These are phyloP conservation scores for Naganishia sp. DNA, from an alignment of 1,284 basidiomycete genomes.

Conservation along the genomic window DNA sequence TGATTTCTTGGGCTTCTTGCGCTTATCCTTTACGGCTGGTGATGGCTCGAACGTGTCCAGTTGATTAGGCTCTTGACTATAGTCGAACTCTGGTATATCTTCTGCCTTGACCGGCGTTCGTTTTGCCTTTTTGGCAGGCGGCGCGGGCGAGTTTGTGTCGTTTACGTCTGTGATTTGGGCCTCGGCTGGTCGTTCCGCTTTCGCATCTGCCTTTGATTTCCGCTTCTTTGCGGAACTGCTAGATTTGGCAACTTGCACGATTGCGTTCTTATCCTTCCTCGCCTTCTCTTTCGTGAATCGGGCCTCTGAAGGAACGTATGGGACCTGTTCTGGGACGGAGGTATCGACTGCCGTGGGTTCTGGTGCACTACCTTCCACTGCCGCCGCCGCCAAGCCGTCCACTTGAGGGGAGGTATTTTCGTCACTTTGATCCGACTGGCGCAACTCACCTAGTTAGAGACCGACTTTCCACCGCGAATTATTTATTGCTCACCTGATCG, in stretches of 20 bases:
- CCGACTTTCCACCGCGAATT: not conserved
- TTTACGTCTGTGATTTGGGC: slow-evolving; percentile 22
- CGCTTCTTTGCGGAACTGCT: slow-evolving; percentile 29
- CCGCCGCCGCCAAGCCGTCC: not conserved
- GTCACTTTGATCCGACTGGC: not conserved
- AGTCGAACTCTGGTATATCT: slow-evolving; percentile 68
- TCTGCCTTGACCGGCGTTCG: slow-evolving; percentile 39
- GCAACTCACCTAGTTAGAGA: not conserved
- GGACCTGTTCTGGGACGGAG: slow-evolving; percentile 31
- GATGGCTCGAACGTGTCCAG: slow-evolving; percentile 60
- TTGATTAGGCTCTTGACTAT: slow-evolving; percentile 70
- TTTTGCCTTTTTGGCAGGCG: slow-evolving; percentile 36
- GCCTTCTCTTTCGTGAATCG: slow-evolving; percentile 31
- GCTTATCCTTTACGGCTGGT: slow-evolving; percentile 25
- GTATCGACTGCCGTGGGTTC: slow-evolving; percentile 8
- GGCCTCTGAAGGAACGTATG: slow-evolving; percentile 30
- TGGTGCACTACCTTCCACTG: not conserved
- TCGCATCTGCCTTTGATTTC: slow-evolving; percentile 35
- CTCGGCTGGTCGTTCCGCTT: slow-evolving; percentile 33
- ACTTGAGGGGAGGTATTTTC: not conserved
- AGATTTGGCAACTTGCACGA: slow-evolving; percentile 62
- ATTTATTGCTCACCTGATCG: not conserved
- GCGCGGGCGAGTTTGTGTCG: slow-evolving; percentile 6
- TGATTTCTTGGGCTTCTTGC: slow-evolving; percentile 45
- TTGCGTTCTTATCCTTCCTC: slow-evolving; percentile 60